Evolutionary conservation across 371 early-diverging fungal genomes (phyloP).

Genomic region (Mortierella sp.): DNA sequence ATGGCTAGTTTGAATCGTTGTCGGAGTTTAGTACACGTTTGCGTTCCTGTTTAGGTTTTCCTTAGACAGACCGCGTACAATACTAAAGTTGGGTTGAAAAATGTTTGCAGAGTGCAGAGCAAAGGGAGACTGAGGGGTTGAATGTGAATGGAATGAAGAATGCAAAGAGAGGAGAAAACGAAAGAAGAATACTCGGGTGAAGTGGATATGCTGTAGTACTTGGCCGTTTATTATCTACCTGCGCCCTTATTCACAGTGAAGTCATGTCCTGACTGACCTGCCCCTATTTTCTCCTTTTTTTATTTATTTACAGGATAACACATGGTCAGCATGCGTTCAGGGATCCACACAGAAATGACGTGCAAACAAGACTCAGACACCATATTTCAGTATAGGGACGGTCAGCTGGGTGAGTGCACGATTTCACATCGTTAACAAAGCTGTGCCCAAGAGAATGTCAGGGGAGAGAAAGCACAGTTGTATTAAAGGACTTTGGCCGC

Average conservation of each 20-base stretch:
- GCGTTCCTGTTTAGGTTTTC: too few species aligned
- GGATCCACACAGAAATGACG: not conserved
- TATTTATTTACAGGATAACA: not conserved
- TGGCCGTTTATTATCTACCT: slow-evolving; percentile 11
- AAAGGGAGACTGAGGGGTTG: not conserved
- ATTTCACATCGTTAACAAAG: too few species aligned
- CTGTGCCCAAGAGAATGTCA: too few species aligned
- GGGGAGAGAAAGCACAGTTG: too few species aligned
- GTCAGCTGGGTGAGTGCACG: too few species aligned
- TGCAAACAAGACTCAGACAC: not conserved
- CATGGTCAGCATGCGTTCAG: slow-evolving; percentile 10
- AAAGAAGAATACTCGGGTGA: slow-evolving; percentile 4
- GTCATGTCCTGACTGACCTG: slow-evolving; percentile 22
- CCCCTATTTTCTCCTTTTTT: slow-evolving; percentile 23
- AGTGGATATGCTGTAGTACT: not conserved
- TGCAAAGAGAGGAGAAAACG: slow-evolving; percentile 4
- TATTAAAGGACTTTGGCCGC: too few species aligned
- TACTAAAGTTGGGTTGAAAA: not conserved
- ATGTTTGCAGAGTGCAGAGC: not conserved
- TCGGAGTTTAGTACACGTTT: not conserved
- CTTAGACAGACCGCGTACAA: too few species aligned
- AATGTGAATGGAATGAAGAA: slow-evolving; percentile 9
- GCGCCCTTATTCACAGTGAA: slow-evolving; percentile 2
- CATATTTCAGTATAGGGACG: too few species aligned
- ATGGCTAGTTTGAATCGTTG: not conserved